Base-by-base conservation (phyloP, 768 basidiomycete species). In the Suillus alpinus region DNA sequence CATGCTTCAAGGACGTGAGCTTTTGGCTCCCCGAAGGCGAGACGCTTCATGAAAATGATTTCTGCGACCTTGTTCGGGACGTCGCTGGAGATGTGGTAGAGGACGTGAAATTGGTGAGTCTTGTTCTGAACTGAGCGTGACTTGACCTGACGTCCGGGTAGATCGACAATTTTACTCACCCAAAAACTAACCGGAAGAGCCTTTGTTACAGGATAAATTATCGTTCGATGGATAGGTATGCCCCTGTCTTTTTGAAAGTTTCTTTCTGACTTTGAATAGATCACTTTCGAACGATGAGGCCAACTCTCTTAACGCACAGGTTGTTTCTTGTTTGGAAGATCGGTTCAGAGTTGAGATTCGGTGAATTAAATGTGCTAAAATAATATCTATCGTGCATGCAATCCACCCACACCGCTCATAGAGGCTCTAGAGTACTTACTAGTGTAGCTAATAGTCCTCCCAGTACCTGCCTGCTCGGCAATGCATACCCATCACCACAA, bases 1-100 rank as follows among this genome's bases (percentile, higher is more conserved):
- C 90, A 8, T 94, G 91, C 71, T 92, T 89, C 83, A 95, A 95
- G 76, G 97, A 99, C 68, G 80, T 97, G 68, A 94, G 92, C 72
- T 97, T 98, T 78, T 99, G 97, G 97, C 69, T 88, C 26, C 84
- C 87, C 0, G 77, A 81, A 51, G 73, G 76, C n/a, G 64, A 59
- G 39, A 51, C 63, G 6, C 78, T 95, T 66, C 95, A 97, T 71
- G 96, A 98, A 65, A 98, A 98, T 69, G 97, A 99, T 73, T 92
- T 98, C 69, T 98, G 93, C 70, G 97, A 99, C 69, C 80, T 95
- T 44, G 92, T 99, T 14, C 81, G 97, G 57, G 95, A 97, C 66
- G 84, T 91, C 6, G 94, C 92, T 4, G 96, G 96, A 4, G 95
- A 98, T 70, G 66, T 96, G 62, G 94, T 90, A 0, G 96, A 98